A percentile compares a stretch with the other conserved stretches of the same genome.
Evolutionary conservation across 116 monocot genomes (phyloP).

Genomic region (Zostera marina): DNA sequence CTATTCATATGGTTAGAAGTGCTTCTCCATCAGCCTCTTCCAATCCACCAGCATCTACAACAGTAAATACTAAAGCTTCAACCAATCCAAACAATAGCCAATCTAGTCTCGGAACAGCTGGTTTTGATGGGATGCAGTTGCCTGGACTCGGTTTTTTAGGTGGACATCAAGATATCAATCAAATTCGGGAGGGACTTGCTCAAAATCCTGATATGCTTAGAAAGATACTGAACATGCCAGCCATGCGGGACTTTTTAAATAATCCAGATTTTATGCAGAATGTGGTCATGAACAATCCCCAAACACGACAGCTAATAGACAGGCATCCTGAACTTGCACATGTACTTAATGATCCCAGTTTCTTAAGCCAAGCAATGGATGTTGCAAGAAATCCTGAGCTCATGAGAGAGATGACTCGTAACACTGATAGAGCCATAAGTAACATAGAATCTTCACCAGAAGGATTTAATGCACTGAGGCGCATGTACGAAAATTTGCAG

Average conservation of each 20-base stretch:
- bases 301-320: constrained; percentile 70
- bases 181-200: constrained; percentile 52
- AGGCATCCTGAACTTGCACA: constrained; percentile 77
- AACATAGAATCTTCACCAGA: constrained; percentile 88
- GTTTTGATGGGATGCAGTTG: too few relatives aligned
- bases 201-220: constrained; percentile 79
- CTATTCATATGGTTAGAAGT: constrained; percentile 71
- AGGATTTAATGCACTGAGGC: constrained; percentile 85
- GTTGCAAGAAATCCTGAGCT: constrained; percentile 78
- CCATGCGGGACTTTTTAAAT: constrained; percentile 54
- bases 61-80: constrained; percentile 15
- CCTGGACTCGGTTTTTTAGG: too few relatives aligned
- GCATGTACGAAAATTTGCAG: constrained; percentile 92
- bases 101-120: constrained; percentile 24
- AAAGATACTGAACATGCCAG: constrained; percentile 71
- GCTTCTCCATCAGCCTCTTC: constrained; percentile 14
- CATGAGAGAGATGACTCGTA: constrained; percentile 90
- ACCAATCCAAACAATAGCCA: constrained; percentile 2
- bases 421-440: constrained; percentile 90
- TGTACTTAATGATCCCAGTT: constrained; percentile 67
- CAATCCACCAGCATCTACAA: not conserved
- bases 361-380: constrained; percentile 59
- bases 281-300: constrained; percentile 77
- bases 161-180: constrained; percentile 52
- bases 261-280: constrained; percentile 64